Base-by-base conservation (phyloP, 2,329 filamentous ascomycete genomes). In the Aspergillus eucalypticola region DNA sequence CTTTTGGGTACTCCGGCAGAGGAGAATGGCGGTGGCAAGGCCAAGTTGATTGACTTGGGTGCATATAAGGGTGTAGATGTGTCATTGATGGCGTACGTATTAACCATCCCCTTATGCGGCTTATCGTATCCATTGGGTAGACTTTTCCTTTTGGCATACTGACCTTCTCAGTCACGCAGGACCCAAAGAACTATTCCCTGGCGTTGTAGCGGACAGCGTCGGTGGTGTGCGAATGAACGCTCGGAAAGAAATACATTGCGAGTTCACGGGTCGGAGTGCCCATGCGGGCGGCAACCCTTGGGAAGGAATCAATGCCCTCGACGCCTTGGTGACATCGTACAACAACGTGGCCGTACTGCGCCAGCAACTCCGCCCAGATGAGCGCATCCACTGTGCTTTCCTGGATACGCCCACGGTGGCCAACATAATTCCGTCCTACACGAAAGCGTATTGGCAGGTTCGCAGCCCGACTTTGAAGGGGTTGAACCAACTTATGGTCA, bases 301-400 rank as follows among this genome's bases (percentile, higher is more conserved):
- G 84, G 76, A 84, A 5, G 85, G 85, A 0, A 78, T 83, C 64
- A 87, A 88, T 66, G 85, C 85, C 0, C 78, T 87, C 0, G 85
- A 88, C 64, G 84, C 84, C 0, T 67, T 85, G 21, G 75, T 87
- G 2, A 75, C 78, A 0, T 80, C 75, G 0, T 79, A 79, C 60
- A 74, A 73, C 48, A 75, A 74, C 46, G 69, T 87, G 3, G 79
- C 81, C 0, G 76, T 83, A 0, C 74, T 87, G 5, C 79, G 85
- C 1, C 84, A 87, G 69, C 85, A 87, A 67, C 78, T 83, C 3
- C 77, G 79, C 63, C 82, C 84, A 0, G 80, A 81, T 8, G 76
- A 83, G 59, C 78, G 82, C 13, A 76, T 85, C n/a, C 81, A 85
- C 60, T 78, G 83, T 1, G 80, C 84, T 21, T 83, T 88, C 57